phyloP scores from a whole-genome alignment of 768 basidiomycete species.

The Lenzites betulinus region DNA sequence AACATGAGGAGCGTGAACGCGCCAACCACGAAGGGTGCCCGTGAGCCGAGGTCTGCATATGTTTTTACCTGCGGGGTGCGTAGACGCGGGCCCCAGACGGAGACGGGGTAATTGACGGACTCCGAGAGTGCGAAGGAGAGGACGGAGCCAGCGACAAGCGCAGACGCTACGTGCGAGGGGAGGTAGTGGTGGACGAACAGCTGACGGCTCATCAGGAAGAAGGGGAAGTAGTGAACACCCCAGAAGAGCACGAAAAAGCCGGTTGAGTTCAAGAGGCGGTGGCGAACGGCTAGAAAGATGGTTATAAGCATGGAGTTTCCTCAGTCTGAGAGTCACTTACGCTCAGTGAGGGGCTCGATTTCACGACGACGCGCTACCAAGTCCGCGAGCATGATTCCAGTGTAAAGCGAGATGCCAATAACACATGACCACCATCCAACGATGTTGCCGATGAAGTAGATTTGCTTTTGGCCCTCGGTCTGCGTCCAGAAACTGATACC shows the following conservation, averaged over 20 bases:
- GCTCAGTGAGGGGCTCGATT: conserved; percentile 81
- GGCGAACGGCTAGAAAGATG: conserved; percentile 70
- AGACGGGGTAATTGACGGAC: conserved; percentile 89
- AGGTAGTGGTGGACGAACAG: conserved; percentile 98
- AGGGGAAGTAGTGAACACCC: conserved; percentile 95
- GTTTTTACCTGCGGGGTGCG: conserved; percentile 30
- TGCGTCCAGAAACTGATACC: conserved; percentile 99
- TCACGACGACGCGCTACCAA: conserved; percentile 84
- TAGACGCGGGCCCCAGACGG: conserved; percentile 58
- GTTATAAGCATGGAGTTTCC: not conserved
- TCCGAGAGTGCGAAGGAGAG: conserved; percentile 90
- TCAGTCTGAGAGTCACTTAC: conserved; percentile 50
- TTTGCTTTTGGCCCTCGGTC: conserved; percentile 81
- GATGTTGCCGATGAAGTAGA: conserved; percentile 95
- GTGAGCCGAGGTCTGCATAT: conserved; percentile 75
- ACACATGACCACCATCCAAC: conserved; percentile 95
- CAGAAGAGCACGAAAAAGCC: conserved; percentile 96
- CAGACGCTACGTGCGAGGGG: conserved; percentile 92
- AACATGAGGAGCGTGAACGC: conserved; percentile 63
- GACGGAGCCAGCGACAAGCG: conserved; percentile 89
- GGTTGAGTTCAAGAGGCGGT: conserved; percentile 92
- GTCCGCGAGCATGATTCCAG: conserved; percentile 90
- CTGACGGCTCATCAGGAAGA: conserved; percentile 97
- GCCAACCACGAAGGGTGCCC: conserved; percentile 67
- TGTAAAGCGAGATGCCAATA: conserved; percentile 80